Base-by-base conservation (phyloP, 495 filamentous ascomycete genomes). In the Talaromyces ruber region DNA sequence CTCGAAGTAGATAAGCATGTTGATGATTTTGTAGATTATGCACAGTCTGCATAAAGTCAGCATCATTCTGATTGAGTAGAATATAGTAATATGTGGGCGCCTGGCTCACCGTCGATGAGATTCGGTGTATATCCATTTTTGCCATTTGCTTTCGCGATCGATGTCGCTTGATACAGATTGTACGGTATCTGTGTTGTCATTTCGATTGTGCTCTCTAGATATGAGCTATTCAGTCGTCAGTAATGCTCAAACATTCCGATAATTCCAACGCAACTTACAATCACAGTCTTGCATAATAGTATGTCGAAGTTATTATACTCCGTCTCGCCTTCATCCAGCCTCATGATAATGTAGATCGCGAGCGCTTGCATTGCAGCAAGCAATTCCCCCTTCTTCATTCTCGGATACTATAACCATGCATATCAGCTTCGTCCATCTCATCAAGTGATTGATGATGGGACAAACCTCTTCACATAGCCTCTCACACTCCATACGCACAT, bases 41-140 rank as follows among this genome's bases (percentile, higher is more conserved):
- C 54, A 65, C 51, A 80, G 43, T 72, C 75, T 77, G 22, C 54
- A 57, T 28, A 21, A 21, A 45, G 7, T 43, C 1, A n/a, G 16
- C 39, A 43, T 43, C 11, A 5, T 6, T 18, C 9, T 63, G 29
- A 59, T 67, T 65, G 25, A 58, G 58, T 69, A 64, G 67, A 66
- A 26, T 50, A 50, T 59, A 39, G 57, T 21, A 6, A 8, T 8
- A 32, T 3, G 34, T 39, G 34, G 14, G 34, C 9, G 25, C n/a
- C 16, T 11, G 16, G 32, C 58, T 59, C 58, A 72, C 70, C 72
- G 72, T 69, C 70, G 65, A 59, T 61, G 66, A 43, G 72, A 76
- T 71, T 81, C 79, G 39, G 74, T 69, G 62, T 72, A 76, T 18
- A 79, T 67, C 79, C 79, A 81, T 22, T 76, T 67, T 64, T 76